phyloP scores from a whole-genome alignment of 176 grass and related monocot genomes.

The Carex parvula region DNA sequence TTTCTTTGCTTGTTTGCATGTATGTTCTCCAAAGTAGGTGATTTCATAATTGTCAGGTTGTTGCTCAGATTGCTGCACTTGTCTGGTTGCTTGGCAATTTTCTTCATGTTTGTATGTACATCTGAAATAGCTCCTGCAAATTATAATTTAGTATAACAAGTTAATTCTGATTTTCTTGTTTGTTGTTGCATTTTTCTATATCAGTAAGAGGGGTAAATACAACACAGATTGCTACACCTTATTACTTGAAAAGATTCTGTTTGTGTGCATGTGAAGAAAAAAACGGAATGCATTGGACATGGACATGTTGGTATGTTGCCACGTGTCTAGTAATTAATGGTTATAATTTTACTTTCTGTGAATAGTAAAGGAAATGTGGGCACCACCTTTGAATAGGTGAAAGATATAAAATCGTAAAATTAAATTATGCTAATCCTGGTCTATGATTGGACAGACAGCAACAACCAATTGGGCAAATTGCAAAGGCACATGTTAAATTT shows the following conservation, averaged over 20 bases:
- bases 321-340: not conserved
- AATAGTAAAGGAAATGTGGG: not conserved
- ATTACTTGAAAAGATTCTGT: not conserved
- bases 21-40: constrained; percentile 47
- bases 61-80: constrained; percentile 35
- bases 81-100: constrained; percentile 35
- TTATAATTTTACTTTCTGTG: not conserved
- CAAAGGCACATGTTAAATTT: not conserved
- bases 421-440: not conserved
- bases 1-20: constrained; percentile 30
- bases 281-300: not conserved
- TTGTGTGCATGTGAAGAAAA: not conserved
- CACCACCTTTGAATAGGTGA: not conserved
- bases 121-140: constrained; percentile 42
- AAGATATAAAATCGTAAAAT: not conserved
- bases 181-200: too few relatives aligned
- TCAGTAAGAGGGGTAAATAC: too few relatives aligned
- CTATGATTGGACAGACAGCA: not conserved
- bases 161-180: too few relatives aligned
- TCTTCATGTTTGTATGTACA: constrained; percentile 39
- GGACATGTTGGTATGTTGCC: too few relatives aligned
- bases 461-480: not conserved
- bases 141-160: too few relatives aligned
- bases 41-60: constrained; percentile 26
- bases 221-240: too few relatives aligned